phyloP scores from a whole-genome alignment of 495 filamentous ascomycete genomes.

The Sabuloglossum arenarium region DNA sequence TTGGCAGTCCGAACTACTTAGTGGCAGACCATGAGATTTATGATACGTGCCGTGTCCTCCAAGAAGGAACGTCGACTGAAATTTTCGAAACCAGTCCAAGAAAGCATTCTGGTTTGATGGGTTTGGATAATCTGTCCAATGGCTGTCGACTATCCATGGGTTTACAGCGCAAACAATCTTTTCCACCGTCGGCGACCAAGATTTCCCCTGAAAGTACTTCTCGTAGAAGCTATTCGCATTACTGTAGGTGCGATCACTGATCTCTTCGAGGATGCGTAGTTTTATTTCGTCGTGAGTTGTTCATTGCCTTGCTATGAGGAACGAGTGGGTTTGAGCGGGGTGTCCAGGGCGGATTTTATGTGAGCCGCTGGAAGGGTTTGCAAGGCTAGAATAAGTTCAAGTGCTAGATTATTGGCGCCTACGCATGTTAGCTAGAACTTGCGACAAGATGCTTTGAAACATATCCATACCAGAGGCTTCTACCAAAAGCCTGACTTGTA shows the following conservation, averaged over 20 bases:
- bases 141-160: neutral
- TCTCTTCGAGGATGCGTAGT: constrained; percentile 14
- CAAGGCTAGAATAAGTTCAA: constrained; percentile 9
- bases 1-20: neutral
- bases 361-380: constrained; percentile 8
- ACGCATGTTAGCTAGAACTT: constrained; percentile 5
- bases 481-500: neutral
- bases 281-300: constrained; percentile 16
- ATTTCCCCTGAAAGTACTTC: constrained; percentile 8
- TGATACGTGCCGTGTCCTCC: neutral
- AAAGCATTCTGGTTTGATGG: neutral
- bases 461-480: neutral
- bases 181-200: constrained; percentile 3
- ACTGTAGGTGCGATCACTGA: constrained; percentile 12
- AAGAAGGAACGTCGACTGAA: too few species aligned
- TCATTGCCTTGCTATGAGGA: constrained; percentile 13
- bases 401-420: constrained; percentile 9
- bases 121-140: constrained; percentile 6
- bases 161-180: constrained; percentile 3
- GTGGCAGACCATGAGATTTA: neutral
- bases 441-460: neutral
- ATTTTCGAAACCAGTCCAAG: too few species aligned
- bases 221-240: constrained; percentile 12
- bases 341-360: constrained; percentile 12
- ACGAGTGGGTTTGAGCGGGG: constrained; percentile 13